Evolutionary conservation across 2,329 filamentous ascomycete species (phyloP), one percentile per base, ranked within the genome.

Genomic region (Xylariaceae sp.): DNA sequence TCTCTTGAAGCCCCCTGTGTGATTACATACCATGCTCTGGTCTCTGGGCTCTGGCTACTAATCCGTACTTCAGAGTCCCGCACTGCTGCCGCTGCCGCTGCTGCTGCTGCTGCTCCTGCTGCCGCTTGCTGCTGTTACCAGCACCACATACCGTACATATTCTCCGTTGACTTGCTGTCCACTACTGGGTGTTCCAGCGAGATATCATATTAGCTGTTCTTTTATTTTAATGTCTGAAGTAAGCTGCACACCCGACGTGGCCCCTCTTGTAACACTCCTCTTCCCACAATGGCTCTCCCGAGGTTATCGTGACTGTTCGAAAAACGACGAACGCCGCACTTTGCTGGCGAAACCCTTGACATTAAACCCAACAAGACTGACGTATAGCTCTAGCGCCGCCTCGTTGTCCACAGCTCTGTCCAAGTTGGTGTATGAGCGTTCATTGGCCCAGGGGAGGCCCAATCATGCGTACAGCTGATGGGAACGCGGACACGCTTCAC

Each of bases 401-500:
- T 71, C 67, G 67, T 69, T 66, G 60, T 69, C 65, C 63, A 69
- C 51, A 67, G 66, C 62, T 62, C 63, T 64, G 23, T 30, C 66
- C 64, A 67, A 59, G 64, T 67, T 59, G 66, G 67, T 66, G 66
- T 62, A 67, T 63, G 61, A 61, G 62, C 69, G 58, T 75, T 73
- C 72, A 76, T 78, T 78, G 76, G 78, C 74, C 72, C 70, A 69
- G 67, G 66, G 62, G 62, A 68, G 68, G 65, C 65, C 77, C 77
- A 79, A 79, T 79, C 76, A 79, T 75, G 72, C 76, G 72, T 65
- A 74, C 72, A 72, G 68, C 67, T 73, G 67, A 67, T 68, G 72
- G 72, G 72, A 76, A 72, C 70, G 72, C 70, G 76, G 72, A 72
- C 72, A 77, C 74, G 70, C 72, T 74, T 70, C 70, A 72, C 71